Evolutionary conservation across 345 rosid genomes (phyloP), one percentile per base, ranked within the genome.

Genomic region (Citrus australasica): DNA sequence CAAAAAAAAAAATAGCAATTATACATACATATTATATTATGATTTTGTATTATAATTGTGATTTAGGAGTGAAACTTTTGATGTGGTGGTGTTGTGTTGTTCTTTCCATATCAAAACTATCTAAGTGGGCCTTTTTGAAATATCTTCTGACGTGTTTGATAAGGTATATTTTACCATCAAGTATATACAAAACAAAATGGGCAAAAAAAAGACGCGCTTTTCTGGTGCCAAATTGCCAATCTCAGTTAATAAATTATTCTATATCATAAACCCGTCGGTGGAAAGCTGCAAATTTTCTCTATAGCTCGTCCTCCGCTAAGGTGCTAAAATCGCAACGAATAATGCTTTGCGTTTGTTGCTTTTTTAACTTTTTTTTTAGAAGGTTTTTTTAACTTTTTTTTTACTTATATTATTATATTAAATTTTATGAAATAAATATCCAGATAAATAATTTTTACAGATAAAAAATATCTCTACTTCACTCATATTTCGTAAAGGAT

Each of bases 401-500:
- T 32, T 0, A 30, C 4, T 32, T 32, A 30, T 0, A 30, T 3
- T 30, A 30, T 30, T 30, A 32, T 0, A 3, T 32, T 32, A 32
- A 32, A 32, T 32, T 32, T 32, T 32, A 3, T 32, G 0, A 32
- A 32, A 32, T 3, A 4, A 0, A 32, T 32, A 0, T 4, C 0
- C 0, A 30, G 0, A 30, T 3, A 30, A 30, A 32, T 32, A 32
- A 32, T 32, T 0, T 32, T 32, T 4, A 32, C 0, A 32, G 0
- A 32, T 32, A 4, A 32, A 4, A 32, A 32, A 32, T 32, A 3
- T 32, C 0, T 32, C 0, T 32, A 32, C 0, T 32, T 32, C 0
- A 32, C 4, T 32, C 0, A 0, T 32, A 32, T 32, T 32, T 32
- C 0, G 0, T 0, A 32, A 32, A 0, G 0, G 0, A 32, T 0